These are phyloP conservation scores for Pinus taeda DNA, from an alignment of 75 land plant species.

Conservation along the genomic window DNA sequence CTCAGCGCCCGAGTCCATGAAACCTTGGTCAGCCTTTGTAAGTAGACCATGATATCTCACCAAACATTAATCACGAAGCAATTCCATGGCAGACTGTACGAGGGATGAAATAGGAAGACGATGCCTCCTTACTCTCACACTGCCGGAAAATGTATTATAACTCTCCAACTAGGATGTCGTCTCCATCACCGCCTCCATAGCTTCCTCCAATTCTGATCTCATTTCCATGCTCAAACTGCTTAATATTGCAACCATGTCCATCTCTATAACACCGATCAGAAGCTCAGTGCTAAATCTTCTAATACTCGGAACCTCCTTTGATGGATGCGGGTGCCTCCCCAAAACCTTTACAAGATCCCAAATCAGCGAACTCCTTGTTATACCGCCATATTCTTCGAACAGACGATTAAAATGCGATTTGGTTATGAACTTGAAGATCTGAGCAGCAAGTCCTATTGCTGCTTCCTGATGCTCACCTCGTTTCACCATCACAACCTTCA, in stretches of 20 bases:
- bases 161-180: constrained; percentile 2
- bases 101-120: constrained; percentile 25
- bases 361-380: constrained; percentile 26
- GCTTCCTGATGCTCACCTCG: constrained; percentile 47
- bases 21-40: too few relatives aligned
- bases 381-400: constrained; percentile 16
- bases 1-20: too few relatives aligned
- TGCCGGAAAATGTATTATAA: constrained; percentile 17
- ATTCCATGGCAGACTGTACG: constrained; percentile 36
- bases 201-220: neutral
- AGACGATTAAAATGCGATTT: constrained; percentile 18
- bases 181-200: neutral
- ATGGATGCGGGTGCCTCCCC: neutral
- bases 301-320: neutral
- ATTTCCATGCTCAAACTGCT: too few relatives aligned
- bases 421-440: constrained; percentile 32
- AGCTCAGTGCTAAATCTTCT: constrained; percentile 4
- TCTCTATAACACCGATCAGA: neutral
- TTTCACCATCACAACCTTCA: constrained; percentile 35
- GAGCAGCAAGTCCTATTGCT: constrained; percentile 51
- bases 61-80: constrained; percentile 12
- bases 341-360: neutral
- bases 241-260: neutral
- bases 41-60: too few relatives aligned
- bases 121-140: constrained; percentile 52